Evolutionary conservation across 1,284 basidiomycete species (phyloP).

Genomic region (Cryptococcus neoformans): DNA sequence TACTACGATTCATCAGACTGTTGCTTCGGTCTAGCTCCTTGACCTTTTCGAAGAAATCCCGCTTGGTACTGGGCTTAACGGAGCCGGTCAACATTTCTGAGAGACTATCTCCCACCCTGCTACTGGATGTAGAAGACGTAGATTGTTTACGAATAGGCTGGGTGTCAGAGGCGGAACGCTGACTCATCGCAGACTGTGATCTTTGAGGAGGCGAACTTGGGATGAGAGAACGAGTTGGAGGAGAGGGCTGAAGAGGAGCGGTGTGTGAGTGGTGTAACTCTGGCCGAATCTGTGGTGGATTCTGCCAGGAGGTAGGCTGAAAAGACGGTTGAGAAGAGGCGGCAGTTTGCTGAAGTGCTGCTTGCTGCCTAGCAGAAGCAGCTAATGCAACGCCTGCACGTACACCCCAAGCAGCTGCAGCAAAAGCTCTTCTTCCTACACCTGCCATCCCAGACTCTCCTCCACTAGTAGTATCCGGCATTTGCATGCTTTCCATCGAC

Average conservation of each 20-base stretch:
- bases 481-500: slow-evolving; percentile 11
- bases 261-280: slow-evolving; percentile 9
- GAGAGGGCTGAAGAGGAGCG: slow-evolving; percentile 1
- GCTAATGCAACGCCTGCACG: slow-evolving; percentile 35
- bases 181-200: slow-evolving; percentile 19
- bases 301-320: slow-evolving; percentile 4
- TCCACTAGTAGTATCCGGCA: slow-evolving; percentile 66
- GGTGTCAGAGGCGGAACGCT: slow-evolving; percentile 8
- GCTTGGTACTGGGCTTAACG: slow-evolving; percentile 10
- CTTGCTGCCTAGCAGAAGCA: slow-evolving; percentile 5
- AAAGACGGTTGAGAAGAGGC: neutral
- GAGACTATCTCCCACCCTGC: slow-evolving; percentile 14
- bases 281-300: neutral
- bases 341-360: slow-evolving; percentile 3
- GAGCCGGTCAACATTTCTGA: slow-evolving; percentile 10
- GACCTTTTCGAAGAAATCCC: slow-evolving; percentile 55
- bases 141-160: slow-evolving; percentile 16
- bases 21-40: slow-evolving; percentile 36
- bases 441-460: slow-evolving; percentile 79
- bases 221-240: neutral
- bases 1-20: slow-evolving; percentile 9
- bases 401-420: slow-evolving; percentile 62
- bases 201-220: slow-evolving; percentile 15
- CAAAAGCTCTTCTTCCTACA: slow-evolving; percentile 67
- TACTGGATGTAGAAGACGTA: slow-evolving; percentile 11